A percentile compares a stretch with the other conserved stretches of the same genome.
phyloP scores from a whole-genome alignment of 2,329 filamentous ascomycete genomes.

The Amesomyces nigricolor region DNA sequence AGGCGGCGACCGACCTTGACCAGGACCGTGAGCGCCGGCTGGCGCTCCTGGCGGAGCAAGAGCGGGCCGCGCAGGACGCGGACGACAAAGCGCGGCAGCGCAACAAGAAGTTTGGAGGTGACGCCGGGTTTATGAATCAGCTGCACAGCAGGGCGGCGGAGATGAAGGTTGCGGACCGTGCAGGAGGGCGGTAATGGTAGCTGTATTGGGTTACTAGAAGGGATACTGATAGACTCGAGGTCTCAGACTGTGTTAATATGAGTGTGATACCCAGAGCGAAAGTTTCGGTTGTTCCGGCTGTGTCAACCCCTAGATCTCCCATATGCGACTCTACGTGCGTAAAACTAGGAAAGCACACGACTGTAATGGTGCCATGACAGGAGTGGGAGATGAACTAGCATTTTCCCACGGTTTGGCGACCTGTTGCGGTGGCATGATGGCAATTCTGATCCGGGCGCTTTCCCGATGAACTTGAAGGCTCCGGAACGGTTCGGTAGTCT shows the following conservation, averaged over 20 bases:
- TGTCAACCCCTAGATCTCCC: not conserved
- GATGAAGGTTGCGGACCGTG: slow-evolving; percentile 46
- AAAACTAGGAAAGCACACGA: not conserved
- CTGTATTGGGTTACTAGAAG: not conserved
- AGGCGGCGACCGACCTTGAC: slow-evolving; percentile 64
- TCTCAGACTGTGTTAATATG: slow-evolving; percentile 2
- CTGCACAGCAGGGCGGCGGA: slow-evolving; percentile 55
- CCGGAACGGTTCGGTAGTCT: slow-evolving; percentile 1
- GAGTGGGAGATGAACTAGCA: not conserved
- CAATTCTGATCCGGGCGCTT: not conserved
- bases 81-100: slow-evolving; percentile 59
- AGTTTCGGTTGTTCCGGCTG: not conserved
- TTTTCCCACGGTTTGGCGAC: not conserved
- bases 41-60: slow-evolving; percentile 58
- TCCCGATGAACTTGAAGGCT: not conserved
- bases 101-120: slow-evolving; percentile 57
- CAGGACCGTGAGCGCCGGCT: slow-evolving; percentile 63
- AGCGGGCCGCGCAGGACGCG: slow-evolving; percentile 57
- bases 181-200: slow-evolving; percentile 26
- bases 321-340: not conserved
- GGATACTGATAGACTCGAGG: not conserved
- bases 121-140: slow-evolving; percentile 58
- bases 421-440: not conserved
- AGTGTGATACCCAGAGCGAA: not conserved
- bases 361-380: not conserved